A percentile compares a stretch with the other conserved stretches of the same genome.
Conservation (phyloP, 805 yeast species). For the Saccharomycopsis schoenii region DNA sequence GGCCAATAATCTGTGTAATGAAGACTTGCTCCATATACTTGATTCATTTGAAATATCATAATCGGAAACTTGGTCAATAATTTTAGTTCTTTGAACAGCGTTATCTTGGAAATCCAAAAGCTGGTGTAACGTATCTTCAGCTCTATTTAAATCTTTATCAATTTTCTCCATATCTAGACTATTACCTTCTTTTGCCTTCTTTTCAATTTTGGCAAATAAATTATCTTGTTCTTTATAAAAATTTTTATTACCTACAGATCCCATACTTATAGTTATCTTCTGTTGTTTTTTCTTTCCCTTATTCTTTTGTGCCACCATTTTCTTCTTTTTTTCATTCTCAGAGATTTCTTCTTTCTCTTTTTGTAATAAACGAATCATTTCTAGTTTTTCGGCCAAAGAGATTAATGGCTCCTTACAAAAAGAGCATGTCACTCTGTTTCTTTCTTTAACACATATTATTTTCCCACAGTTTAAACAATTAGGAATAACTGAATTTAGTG, state of each 20-base stretch:
- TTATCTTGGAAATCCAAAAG: constrained; percentile 74
- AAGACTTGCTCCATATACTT: constrained; percentile 73
- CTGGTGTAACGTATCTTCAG: constrained; percentile 65
- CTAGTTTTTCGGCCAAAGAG: constrained; percentile 47
- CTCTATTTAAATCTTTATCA: constrained; percentile 42
- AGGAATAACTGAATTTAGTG: constrained; percentile 81
- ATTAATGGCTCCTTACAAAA: constrained; percentile 67
- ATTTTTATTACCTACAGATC: constrained; percentile 50
- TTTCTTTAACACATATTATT: constrained; percentile 83
- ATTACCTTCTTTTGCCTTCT: constrained; percentile 30
- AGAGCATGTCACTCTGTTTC: constrained; percentile 73
- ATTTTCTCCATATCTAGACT: constrained; percentile 20
- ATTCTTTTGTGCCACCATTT: constrained; percentile 24
- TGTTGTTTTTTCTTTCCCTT: constrained; percentile 30
- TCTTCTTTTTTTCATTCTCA: not conserved
- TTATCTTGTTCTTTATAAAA: constrained; percentile 61
- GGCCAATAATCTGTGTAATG: constrained; percentile 77
- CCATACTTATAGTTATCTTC: constrained; percentile 40
- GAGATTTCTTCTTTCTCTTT: constrained; percentile 35
- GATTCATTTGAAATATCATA: constrained; percentile 51
- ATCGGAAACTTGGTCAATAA: constrained; percentile 90
- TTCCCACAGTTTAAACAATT: constrained; percentile 93
- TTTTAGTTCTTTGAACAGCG: constrained; percentile 81
- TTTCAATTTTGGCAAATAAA: constrained; percentile 51
- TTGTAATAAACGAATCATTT: constrained; percentile 43